These are phyloP conservation scores for Epichloe hybrida DNA, from an alignment of 2,329 filamentous ascomycete species.

Conservation along the genomic window DNA sequence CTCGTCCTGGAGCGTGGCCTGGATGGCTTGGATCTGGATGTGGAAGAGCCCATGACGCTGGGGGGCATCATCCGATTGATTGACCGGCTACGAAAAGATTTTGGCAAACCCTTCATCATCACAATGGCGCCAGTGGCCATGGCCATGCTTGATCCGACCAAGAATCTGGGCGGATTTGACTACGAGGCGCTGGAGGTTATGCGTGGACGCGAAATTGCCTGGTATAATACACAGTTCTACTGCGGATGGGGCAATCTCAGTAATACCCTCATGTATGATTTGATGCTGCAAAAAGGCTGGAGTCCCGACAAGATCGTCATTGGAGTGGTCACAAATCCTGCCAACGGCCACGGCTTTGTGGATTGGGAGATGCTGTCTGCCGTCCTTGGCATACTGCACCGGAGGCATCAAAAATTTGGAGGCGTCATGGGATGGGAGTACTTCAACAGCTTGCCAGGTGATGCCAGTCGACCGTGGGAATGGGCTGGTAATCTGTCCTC, in stretches of 20 bases:
- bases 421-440: conserved; percentile 96
- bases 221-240: conserved; percentile 92
- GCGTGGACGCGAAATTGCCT: conserved; percentile 53
- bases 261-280: conserved; percentile 33
- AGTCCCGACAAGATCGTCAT: conserved; percentile 59
- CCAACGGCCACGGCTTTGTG: conserved; percentile 50
- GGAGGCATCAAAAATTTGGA: conserved; percentile 54
- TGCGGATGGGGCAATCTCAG: conserved; percentile 63
- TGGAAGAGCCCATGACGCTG: conserved; percentile 65
- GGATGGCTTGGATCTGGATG: conserved; percentile 64
- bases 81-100: conserved; percentile 53
- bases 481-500: conserved; percentile 61
- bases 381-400: conserved; percentile 28
- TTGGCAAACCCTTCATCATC: conserved; percentile 58
- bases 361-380: conserved; percentile 31
- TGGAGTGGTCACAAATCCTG: conserved; percentile 67
- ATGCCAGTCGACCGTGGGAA: conserved; percentile 50
- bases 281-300: conserved; percentile 50
- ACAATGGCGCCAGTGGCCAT: conserved; percentile 73
- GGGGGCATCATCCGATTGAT: conserved; percentile 52
- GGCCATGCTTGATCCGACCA: conserved; percentile 41
- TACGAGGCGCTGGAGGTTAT: conserved; percentile 62
- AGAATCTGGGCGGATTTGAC: conserved; percentile 67
- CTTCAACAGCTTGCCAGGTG: conserved; percentile 66
- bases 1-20: conserved; percentile 48